Conservation (phyloP, 2,329 filamentous ascomycete species). For the Hypocrella siamensis region DNA sequence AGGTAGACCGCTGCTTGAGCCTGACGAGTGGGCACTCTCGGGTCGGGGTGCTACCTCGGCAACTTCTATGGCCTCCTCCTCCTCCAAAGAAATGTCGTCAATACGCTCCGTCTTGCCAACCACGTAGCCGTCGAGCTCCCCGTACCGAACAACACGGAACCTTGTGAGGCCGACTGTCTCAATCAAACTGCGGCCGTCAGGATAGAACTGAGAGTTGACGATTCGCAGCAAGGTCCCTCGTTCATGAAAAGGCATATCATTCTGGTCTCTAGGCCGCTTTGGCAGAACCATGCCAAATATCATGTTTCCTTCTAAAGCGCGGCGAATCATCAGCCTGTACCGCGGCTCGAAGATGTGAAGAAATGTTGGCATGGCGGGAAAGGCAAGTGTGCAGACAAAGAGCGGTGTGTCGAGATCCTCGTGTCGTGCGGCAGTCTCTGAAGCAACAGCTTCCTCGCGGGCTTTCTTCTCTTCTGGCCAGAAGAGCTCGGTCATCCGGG, state of each 20-base stretch:
- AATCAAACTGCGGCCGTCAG: conserved; percentile 68
- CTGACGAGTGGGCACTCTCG: not conserved
- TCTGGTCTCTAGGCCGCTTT: conserved; percentile 29
- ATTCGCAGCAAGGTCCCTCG: conserved; percentile 70
- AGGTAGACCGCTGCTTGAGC: not conserved
- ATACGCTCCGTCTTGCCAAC: conserved; percentile 62
- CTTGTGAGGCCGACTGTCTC: conserved; percentile 63
- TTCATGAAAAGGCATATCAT: conserved; percentile 40
- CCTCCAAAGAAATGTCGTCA: conserved; percentile 66
- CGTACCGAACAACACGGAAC: conserved; percentile 54
- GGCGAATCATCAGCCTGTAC: conserved; percentile 77
- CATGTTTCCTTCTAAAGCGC: conserved; percentile 55
- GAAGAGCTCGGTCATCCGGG: conserved; percentile 47
- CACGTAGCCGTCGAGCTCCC: conserved; percentile 58
- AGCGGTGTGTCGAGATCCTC: conserved; percentile 50
- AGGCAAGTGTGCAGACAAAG: conserved; percentile 70
- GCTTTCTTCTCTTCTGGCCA: conserved; percentile 50
- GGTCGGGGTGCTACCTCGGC: conserved; percentile 29
- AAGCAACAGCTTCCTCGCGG: conserved; percentile 36
- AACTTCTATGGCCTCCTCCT: conserved; percentile 65
- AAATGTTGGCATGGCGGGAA: conserved; percentile 72
- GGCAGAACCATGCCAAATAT: conserved; percentile 79
- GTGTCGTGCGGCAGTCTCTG: conserved; percentile 39
- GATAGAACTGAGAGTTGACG: conserved; percentile 54
- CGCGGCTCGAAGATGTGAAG: conserved; percentile 86